These are phyloP conservation scores for Chrysoporthe cubensis DNA, from an alignment of 2,329 filamentous ascomycete species.

Conservation along the genomic window DNA sequence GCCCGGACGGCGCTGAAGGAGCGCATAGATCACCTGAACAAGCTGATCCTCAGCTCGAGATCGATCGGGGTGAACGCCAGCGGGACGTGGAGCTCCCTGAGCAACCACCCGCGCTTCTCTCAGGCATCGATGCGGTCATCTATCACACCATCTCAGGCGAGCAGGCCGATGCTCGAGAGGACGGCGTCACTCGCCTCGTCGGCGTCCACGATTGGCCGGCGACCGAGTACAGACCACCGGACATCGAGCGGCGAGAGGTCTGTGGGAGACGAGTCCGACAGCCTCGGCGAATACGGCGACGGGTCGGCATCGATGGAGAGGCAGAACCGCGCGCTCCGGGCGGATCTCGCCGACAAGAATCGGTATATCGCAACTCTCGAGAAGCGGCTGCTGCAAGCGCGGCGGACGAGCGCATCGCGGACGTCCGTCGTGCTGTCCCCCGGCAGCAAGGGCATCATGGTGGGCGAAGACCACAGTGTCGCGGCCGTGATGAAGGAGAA, in stretches of 20 bases:
- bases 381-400: conserved; percentile 86
- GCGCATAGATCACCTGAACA: conserved; percentile 94
- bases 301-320: conserved; percentile 79
- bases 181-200: conserved; percentile 70
- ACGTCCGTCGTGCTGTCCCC: conserved; percentile 74
- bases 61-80: conserved; percentile 89
- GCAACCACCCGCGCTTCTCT: conserved; percentile 67
- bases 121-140: conserved; percentile 64
- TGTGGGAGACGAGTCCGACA: conserved; percentile 68
- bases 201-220: conserved; percentile 61
- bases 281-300: conserved; percentile 80
- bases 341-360: conserved; percentile 96
- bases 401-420: conserved; percentile 86
- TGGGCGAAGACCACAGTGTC: conserved; percentile 79
- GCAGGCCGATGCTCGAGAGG: conserved; percentile 60
- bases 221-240: conserved; percentile 49
- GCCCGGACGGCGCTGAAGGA: conserved; percentile 95
- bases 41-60: conserved; percentile 92
- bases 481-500: conserved; percentile 79
- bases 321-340: conserved; percentile 90
- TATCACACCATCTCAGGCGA: conserved; percentile 63
- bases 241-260: conserved; percentile 46
- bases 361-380: conserved; percentile 94
- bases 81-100: conserved; percentile 70
- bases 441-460: conserved; percentile 65